Percentiles rank a stretch among this genome's conserved stretches.
These are phyloP conservation scores for Trametes versicolor DNA, from an alignment of 1,284 basidiomycete species.

Conservation along the genomic window DNA sequence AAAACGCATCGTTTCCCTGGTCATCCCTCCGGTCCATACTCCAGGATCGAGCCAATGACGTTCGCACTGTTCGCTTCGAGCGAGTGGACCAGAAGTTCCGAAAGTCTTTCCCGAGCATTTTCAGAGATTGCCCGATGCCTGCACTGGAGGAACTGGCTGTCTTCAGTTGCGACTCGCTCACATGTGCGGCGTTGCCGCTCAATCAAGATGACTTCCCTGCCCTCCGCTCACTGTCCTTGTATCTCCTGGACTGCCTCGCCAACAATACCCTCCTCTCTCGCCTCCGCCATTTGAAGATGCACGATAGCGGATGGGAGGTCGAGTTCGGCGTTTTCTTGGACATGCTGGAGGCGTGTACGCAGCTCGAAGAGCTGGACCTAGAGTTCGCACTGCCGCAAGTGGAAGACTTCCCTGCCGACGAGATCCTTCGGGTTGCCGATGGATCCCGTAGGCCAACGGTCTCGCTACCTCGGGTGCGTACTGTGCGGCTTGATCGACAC, in stretches of 20 bases:
- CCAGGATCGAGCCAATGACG: not conserved
- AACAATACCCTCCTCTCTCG: too few species aligned
- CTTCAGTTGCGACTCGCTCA: too few species aligned
- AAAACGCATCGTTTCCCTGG: not conserved
- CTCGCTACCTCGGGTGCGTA: not conserved
- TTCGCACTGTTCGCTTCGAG: not conserved
- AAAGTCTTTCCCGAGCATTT: too few species aligned
- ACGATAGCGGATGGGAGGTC: not conserved
- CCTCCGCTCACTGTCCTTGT: too few species aligned
- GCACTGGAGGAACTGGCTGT: too few species aligned
- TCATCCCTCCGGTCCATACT: not conserved
- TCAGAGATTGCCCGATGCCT: not conserved
- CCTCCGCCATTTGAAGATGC: too few species aligned
- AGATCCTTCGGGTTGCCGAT: not conserved
- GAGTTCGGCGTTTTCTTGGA: not conserved
- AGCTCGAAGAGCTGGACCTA: not conserved
- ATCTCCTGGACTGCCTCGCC: too few species aligned
- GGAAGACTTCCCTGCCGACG: too few species aligned
- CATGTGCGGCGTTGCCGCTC: too few species aligned
- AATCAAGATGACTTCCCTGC: too few species aligned
- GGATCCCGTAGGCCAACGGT: not conserved
- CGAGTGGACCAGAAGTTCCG: too few species aligned
- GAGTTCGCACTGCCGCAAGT: not conserved
- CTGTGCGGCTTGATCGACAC: not conserved
- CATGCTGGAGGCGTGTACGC: not conserved